Evolutionary conservation across 345 rosid species (phyloP), one percentile per base, ranked within the genome.

Genomic region (Gossypium bickii): DNA sequence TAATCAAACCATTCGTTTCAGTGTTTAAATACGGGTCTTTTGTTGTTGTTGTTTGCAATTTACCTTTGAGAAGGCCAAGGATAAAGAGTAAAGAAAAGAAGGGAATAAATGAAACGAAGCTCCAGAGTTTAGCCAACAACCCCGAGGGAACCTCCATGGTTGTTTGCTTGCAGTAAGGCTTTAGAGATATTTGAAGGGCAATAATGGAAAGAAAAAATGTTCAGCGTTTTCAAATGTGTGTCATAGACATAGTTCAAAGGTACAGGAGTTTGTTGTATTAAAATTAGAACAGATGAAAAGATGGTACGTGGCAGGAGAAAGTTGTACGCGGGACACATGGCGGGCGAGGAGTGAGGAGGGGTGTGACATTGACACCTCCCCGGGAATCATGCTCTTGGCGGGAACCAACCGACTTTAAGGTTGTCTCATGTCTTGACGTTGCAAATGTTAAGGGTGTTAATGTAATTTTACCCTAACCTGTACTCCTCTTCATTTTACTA

Each of bases 131-230:
- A 60, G 82, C 86, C 67, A 85, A 64, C 70, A 88, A 84, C 71
- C 97, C 89, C 4, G 76, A 85, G 1, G 92, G 98, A 56, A 83
- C 90, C 68, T 88, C 81, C 98, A 91, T 89, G 43, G 65, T 20
- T 16, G 38, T 12, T 12, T 10, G 56, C 18, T 55, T 55, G 61
- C 18, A 51, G 4, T 17, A 56, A 16, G 41, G 60, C 9, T 27
- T 66, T 45, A 17, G 70, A 45, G 70, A 22, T 4, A 24, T 41
- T 1, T 43, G 29, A 44, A 44, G 6, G 71, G 10, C 18, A 67
- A 45, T 67, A 18, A 67, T 20, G 70, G 70, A 12, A 20, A 34
- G 41, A 20, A 67, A 11, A 43, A 43, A 7, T 43, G 11, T 9
- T 8, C 59, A 10, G 34, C 15, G 8, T 20, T 18, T 12, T 66